Evolutionary conservation across 2,329 filamentous ascomycete genomes (phyloP).

Genomic region (Zelopaecilomyces penicillatus): DNA sequence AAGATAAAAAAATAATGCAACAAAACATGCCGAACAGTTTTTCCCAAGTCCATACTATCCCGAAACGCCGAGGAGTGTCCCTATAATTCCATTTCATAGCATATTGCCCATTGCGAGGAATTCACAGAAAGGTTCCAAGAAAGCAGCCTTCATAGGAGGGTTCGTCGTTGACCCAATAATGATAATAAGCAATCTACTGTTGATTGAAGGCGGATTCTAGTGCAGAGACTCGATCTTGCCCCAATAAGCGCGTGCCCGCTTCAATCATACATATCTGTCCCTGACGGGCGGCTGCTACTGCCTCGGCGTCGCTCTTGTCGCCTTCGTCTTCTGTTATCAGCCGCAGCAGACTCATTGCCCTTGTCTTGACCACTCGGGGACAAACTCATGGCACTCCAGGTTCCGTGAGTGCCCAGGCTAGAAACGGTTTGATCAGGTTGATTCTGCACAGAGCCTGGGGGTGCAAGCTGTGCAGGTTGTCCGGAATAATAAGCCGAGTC

Average conservation of each 20-base stretch:
- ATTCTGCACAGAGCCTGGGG: slow-evolving; percentile 26
- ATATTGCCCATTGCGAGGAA: no score
- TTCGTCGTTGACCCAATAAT: no score
- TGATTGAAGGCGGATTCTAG: no score
- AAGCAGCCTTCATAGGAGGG: no score
- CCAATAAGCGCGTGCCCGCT: no score
- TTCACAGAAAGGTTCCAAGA: no score
- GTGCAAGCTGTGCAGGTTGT: slow-evolving; percentile 28
- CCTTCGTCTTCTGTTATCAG: slow-evolving; percentile 47
- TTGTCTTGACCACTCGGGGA: slow-evolving; percentile 33
- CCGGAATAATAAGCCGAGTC: slow-evolving; percentile 57
- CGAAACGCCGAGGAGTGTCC: slow-evolving; percentile 8
- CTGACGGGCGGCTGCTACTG: slow-evolving; percentile 26
- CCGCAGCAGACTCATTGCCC: slow-evolving; percentile 24
- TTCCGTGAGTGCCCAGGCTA: slow-evolving; percentile 42
- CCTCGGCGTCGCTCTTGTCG: slow-evolving; percentile 44
- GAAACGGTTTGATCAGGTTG: slow-evolving; percentile 34
- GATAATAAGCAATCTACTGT: no score
- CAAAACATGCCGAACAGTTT: slow-evolving; percentile 5
- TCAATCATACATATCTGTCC: slow-evolving; percentile 30
- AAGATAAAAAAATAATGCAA: background rate
- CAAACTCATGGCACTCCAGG: slow-evolving; percentile 45
- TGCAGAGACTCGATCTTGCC: no score
- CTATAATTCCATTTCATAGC: slow-evolving; percentile 1
- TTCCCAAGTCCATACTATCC: slow-evolving; percentile 5